Base-by-base conservation (phyloP, 1,284 basidiomycete species). In the Ustilago vetiveriae region DNA sequence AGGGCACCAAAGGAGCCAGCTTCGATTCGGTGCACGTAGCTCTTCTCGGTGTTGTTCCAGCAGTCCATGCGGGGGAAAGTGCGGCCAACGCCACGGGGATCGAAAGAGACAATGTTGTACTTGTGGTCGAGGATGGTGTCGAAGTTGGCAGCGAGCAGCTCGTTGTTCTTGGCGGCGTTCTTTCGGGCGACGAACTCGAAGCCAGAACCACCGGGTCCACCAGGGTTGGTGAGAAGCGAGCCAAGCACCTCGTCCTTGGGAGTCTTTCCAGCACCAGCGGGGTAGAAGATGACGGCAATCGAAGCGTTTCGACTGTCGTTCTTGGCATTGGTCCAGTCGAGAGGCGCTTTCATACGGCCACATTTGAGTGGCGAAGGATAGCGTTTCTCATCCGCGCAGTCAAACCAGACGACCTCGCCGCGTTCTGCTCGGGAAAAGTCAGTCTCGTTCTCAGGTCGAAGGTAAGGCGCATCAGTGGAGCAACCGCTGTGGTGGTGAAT, bases 191-290 rank as follows among this genome's bases (percentile, higher is more conserved):
- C 42, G 26, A 72, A 70, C 19, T 57, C 53, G 36, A 68, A 46
- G 24, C 71, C 74, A 8, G 59, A 59, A 9, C 71, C 74, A 37
- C 74, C 74, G 1, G 74, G 74, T 22, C 74, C 74, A 33, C 74
- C 74, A 4, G 63, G 66, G 46, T 76, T 76, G 55, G 59, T 60
- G 33, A 74, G 48, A 16, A 76, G 48, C 17, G 64, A 58, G 13
- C 74, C 74, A 4, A 65, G 56, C 6, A 72, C 46, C n/a, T 74
- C 42, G 6, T 57, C 30, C 44, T 56, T 53, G 22, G 58, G 42
- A 19, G 71, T 73, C 26, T 57, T 47, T 16, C 68, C 67, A 0
- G 58, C 71, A n/a, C 74, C 71, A 6, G 74, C 74, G 7, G 66
- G 60, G 50, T 63, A 75, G 43, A 56, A 58, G 55, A 74, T 55